Conservation (phyloP, 176 grass and related monocot species). For the Ensete ventricosum region DNA sequence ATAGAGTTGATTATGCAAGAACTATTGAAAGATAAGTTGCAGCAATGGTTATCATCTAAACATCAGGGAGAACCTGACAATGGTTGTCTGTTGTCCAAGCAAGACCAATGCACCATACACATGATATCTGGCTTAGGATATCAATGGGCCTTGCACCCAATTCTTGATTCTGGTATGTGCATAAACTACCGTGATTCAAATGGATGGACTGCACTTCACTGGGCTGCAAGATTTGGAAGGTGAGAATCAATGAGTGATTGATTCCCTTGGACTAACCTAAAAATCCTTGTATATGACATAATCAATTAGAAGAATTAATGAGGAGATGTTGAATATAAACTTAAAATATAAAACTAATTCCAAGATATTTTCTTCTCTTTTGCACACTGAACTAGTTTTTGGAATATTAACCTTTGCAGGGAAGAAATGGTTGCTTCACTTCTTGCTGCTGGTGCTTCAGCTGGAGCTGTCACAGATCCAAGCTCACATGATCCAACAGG, state of each 20-base stretch:
- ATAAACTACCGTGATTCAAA: slow-evolving; percentile 86
- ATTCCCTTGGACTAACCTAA: background rate
- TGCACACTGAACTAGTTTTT: no score
- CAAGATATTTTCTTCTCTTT: background rate
- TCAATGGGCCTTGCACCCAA: slow-evolving; percentile 43
- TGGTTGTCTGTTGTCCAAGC: slow-evolving; percentile 39
- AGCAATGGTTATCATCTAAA: slow-evolving; percentile 57
- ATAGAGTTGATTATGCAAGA: slow-evolving; percentile 47
- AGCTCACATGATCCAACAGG: slow-evolving; percentile 50
- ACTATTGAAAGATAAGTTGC: slow-evolving; percentile 58
- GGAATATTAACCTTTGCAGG: slow-evolving; percentile 22
- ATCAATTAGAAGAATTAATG: background rate
- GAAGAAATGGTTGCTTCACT: slow-evolving; percentile 56
- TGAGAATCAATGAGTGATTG: slow-evolving; percentile 15
- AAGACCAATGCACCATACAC: slow-evolving; percentile 67
- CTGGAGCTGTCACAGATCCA: slow-evolving; percentile 64
- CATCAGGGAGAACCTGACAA: slow-evolving; percentile 29
- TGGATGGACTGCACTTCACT: slow-evolving; percentile 90
- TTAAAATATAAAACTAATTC: background rate
- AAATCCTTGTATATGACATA: background rate
- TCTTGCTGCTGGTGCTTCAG: slow-evolving; percentile 61
- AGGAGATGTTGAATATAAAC: no score
- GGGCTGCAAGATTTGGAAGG: slow-evolving; percentile 85
- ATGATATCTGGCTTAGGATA: slow-evolving; percentile 77
- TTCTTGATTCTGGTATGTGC: slow-evolving; percentile 52